Conservation (phyloP, 2,329 filamentous ascomycete genomes). For the Aspergillus sp. region DNA sequence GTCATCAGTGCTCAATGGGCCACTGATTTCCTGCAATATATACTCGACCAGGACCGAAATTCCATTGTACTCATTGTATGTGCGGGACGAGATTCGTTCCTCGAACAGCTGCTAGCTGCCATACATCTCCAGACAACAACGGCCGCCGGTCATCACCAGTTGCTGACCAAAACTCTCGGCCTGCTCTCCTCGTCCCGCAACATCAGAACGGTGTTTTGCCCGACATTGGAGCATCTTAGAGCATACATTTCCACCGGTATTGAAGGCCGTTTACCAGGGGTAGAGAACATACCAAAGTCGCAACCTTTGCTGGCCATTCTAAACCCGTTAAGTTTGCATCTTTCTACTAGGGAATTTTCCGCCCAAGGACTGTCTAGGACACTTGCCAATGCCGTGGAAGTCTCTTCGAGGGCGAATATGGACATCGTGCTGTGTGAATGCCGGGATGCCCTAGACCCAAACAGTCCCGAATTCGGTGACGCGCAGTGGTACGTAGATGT, state of each 20-base stretch:
- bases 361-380: conserved; percentile 49
- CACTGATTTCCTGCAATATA: conserved; percentile 59
- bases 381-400: conserved; percentile 41
- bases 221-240: conserved; percentile 73
- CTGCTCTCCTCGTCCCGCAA: conserved; percentile 68
- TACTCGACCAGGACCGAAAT: conserved; percentile 57
- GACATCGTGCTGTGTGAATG: conserved; percentile 45
- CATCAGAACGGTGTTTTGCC: conserved; percentile 69
- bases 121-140: conserved; percentile 32
- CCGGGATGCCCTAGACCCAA: conserved; percentile 28
- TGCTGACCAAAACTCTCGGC: conserved; percentile 66
- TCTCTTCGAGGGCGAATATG: conserved; percentile 28
- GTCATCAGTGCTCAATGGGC: conserved; percentile 52
- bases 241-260: conserved; percentile 64
- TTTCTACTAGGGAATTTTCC: conserved; percentile 46
- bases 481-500: conserved; percentile 52
- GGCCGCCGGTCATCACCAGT: conserved; percentile 29
- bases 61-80: conserved; percentile 72
- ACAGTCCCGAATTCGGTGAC: conserved; percentile 30
- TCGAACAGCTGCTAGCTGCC: conserved; percentile 57
- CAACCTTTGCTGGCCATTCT: conserved; percentile 40
- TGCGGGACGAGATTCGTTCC: conserved; percentile 63
- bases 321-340: conserved; percentile 43
- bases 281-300: conserved; percentile 1
- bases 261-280: background rate